Evolutionary conservation across 164 flowering plant species (phyloP).

Genomic region (Macadamia tetraphylla): DNA sequence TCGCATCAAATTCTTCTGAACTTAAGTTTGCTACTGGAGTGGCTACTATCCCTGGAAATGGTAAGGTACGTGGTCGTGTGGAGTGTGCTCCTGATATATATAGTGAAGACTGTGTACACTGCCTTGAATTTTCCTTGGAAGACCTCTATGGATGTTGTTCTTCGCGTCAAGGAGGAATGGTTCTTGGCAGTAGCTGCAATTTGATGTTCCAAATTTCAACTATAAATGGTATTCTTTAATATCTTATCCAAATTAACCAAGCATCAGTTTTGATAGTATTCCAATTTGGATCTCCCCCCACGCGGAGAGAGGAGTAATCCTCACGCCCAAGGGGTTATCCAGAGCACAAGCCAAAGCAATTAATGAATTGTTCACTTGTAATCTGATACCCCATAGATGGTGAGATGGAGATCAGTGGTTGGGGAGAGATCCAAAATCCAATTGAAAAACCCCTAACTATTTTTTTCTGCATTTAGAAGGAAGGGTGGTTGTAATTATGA

Average conservation of each 20-base stretch:
- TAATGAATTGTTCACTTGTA: too few relatives aligned
- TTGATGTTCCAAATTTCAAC: neutral
- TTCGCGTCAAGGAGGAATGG: neutral
- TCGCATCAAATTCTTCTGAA: neutral
- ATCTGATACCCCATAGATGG: too few relatives aligned
- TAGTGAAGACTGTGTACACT: neutral
- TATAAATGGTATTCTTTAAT: too few relatives aligned
- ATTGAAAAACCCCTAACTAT: too few relatives aligned
- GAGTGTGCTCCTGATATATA: constrained; percentile 22
- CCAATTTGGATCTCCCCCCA: too few relatives aligned
- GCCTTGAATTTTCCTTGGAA: constrained; percentile 2
- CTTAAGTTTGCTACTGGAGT: constrained; percentile 19
- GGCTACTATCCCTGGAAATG: neutral
- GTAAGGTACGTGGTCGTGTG: constrained; percentile 16
- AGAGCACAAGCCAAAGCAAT: too few relatives aligned
- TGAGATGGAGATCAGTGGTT: too few relatives aligned
- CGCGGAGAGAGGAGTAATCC: too few relatives aligned
- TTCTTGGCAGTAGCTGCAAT: constrained; percentile 7
- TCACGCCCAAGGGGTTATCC: too few relatives aligned
- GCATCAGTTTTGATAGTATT: too few relatives aligned
- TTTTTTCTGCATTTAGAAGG: neutral
- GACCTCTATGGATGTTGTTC: constrained; percentile 4
- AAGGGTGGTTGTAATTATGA: neutral
- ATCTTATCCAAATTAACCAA: too few relatives aligned
- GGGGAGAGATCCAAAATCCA: too few relatives aligned